Evolutionary conservation across 305 asterid species (phyloP).

Genomic region (Solanum aculeatissimum): DNA sequence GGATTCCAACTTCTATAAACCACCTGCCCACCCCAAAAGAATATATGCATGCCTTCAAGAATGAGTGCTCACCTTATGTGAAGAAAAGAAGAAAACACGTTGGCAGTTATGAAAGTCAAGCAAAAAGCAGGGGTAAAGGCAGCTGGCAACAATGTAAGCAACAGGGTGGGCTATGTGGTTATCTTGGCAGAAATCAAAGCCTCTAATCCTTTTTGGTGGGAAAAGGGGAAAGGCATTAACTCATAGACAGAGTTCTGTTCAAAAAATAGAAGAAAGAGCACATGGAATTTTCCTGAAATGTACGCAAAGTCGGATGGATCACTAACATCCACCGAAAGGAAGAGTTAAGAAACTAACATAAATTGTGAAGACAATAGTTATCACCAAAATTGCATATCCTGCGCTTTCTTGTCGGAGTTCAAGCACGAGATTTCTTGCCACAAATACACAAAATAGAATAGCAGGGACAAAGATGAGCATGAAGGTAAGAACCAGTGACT

Average conservation of each 20-base stretch:
- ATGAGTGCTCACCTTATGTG: not conserved
- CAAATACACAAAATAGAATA: slow-evolving; percentile 22
- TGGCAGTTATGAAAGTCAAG: not conserved
- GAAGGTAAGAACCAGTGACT: slow-evolving; percentile 22
- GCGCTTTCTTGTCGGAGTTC: slow-evolving; percentile 10
- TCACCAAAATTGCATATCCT: slow-evolving; percentile 23
- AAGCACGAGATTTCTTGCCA: slow-evolving; percentile 21
- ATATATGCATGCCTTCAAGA: not conserved
- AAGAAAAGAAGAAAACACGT: not conserved
- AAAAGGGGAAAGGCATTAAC: not conserved
- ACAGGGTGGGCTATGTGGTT: not conserved
- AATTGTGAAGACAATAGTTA: slow-evolving; percentile 19
- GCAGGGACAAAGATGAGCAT: slow-evolving; percentile 34
- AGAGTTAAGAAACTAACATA: slow-evolving; percentile 15
- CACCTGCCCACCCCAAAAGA: not conserved
- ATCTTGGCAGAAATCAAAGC: not conserved
- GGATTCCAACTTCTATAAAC: not conserved
- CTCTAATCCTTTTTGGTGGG: not conserved
- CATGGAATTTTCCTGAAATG: not conserved
- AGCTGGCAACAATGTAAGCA: not conserved
- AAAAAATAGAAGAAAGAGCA: not conserved
- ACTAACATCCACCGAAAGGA: not conserved
- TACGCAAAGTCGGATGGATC: not conserved
- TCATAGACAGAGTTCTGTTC: not conserved
- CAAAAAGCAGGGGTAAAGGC: not conserved